Base-by-base conservation (phyloP, 2,329 filamentous ascomycete genomes). In the Talaromyces sp. region DNA sequence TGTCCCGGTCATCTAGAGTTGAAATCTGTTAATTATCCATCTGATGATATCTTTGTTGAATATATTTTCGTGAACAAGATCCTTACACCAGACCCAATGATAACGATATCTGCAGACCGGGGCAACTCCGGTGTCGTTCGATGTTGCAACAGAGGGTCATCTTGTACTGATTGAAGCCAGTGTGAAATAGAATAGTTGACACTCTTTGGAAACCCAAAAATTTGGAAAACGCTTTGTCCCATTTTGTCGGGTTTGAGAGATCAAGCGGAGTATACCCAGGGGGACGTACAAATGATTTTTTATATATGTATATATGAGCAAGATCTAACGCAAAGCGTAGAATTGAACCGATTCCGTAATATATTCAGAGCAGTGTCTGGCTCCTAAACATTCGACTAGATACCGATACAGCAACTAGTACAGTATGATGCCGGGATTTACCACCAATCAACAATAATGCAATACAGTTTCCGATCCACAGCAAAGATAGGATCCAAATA, bases 51-150 rank as follows among this genome's bases (percentile, higher is more conserved):
- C 11, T 47, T 16, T 24, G n/a, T 13, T 6, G 9, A 47, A 11
- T 2, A 13, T 47, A 47, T 19, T n/a, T 41, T 3, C 3, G 10
- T 47, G 16, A 22, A 22, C 3, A n/a, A 7, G 11, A 24, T 14
- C 3, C 56, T 59, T 16, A 59, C 56, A 27, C 56, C 56, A 9
- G 56, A 59, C 4, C 56, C 56, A 24, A 59, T 59, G 24, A 59
- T 45, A 22, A 59, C 56, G 2, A 45, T n/a, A 59, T 59, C 56
- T 59, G 39, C 37, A 43, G 39, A 45, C 24, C 14, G 22, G 11
- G 56, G 56, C 22, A 59, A 14, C 14, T 31, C 13, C 10, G 56
- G 14, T 33, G 56, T 59, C 24, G 56, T 59, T 33, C 56, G 56
- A 33, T 59, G 56, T 2, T 45, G 14, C 13, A 59, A 37, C 5